These are phyloP conservation scores for Pythium chondricola DNA, from an alignment of 352 stramenopile genomes.

Conservation along the genomic window DNA sequence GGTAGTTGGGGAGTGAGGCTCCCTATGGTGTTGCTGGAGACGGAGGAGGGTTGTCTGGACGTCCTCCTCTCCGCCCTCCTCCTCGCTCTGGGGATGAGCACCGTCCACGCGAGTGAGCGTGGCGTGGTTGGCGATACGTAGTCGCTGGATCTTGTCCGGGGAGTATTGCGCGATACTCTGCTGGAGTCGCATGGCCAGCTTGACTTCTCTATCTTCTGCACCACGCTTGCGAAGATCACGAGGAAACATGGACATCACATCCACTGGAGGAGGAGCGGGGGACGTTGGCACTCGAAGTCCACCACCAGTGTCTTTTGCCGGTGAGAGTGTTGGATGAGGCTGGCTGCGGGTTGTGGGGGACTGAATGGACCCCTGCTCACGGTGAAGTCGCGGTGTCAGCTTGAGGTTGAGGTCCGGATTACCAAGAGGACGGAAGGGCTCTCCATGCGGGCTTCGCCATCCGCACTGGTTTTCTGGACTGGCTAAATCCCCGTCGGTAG, in stretches of 20 bases:
- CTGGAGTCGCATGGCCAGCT: constrained; percentile 41
- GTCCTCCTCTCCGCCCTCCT: constrained; percentile 9
- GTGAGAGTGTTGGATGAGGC: constrained; percentile 22
- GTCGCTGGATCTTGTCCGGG: constrained; percentile 27
- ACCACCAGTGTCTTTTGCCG: constrained; percentile 18
- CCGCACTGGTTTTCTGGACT: constrained; percentile 21
- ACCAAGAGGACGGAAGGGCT: constrained; percentile 62
- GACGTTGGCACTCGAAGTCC: constrained; percentile 7
- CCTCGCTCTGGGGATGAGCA: neutral
- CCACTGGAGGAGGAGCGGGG: neutral
- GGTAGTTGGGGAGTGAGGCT: neutral
- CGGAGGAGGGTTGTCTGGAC: constrained; percentile 7
- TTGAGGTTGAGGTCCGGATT: constrained; percentile 65
- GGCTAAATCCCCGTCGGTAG: neutral
- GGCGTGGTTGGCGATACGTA: constrained; percentile 17
- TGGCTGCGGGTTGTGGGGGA: neutral
- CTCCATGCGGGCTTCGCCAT: constrained; percentile 65
- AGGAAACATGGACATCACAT: constrained; percentile 29
- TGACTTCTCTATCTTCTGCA: constrained; percentile 43
- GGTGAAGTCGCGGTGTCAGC: constrained; percentile 43
- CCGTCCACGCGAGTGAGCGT: constrained; percentile 3
- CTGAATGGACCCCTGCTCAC: constrained; percentile 16
- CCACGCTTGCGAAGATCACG: constrained; percentile 27
- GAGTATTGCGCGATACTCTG: constrained; percentile 45
- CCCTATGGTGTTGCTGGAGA: constrained; percentile 10